Base-by-base conservation (phyloP, 352 stramenopile species). In the Globisporangium splendens region DNA sequence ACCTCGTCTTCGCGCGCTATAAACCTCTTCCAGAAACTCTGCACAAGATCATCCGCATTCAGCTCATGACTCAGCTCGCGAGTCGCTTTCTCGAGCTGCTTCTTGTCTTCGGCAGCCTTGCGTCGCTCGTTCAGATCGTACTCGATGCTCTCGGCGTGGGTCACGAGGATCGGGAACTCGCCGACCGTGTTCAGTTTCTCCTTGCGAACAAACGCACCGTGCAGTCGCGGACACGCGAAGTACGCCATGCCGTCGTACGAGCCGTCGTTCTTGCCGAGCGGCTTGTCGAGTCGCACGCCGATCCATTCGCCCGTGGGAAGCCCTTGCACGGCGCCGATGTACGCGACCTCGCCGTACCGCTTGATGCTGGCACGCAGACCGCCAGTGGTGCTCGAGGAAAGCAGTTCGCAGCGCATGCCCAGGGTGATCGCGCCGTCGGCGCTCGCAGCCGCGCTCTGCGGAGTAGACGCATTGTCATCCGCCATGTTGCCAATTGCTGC, bases 221-320 rank as follows among this genome's bases (percentile, higher is more conserved):
- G 82, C 18, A 89, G 58, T 6, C 69, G 68, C 13, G 63, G 43
- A 41, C 70, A 86, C 13, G 81, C 69, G 58, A 94, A 94, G 68
- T 91, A 90, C n/a, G 71, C 70, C 41, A 38, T 61, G 50, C 73
- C 75, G 13, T 83, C 59, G 54, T 72, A 63, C 18, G 69, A 64
- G 14, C 85, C 83, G 64, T 95, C 83, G 58, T 88, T 81, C 65
- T 86, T 91, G 42, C 85, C 85, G 28, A 90, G 65, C 31, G 85
- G 74, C 50, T 90, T 74, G 56, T 95, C 85, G 50, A 95, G 68
- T 1, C 73, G 70, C 52, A 95, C 72, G 38, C 85, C 83, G 50
- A 91, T 64, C 83, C 83, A 95, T 20, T 74, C 73, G 54, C 87
- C 79, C 0, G 63, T 67, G 0, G 77, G 69, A 0, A 95, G 77